Evolutionary conservation across 2,329 filamentous ascomycete genomes (phyloP).

Genomic region (Pyrenochaeta sp.): DNA sequence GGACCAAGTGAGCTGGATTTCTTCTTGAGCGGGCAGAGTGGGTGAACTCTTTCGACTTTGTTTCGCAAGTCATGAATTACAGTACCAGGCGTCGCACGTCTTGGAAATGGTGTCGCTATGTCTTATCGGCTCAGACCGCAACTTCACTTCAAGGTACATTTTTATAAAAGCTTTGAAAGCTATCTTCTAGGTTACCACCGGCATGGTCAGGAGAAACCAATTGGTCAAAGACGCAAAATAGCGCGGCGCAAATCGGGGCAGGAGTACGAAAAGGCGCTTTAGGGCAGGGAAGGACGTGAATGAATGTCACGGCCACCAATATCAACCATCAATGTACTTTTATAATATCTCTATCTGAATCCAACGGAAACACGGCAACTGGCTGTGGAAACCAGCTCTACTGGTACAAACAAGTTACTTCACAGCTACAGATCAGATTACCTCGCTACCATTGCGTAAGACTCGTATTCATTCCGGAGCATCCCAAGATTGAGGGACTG

Average conservation of each 20-base stretch:
- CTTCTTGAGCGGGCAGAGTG: conserved; percentile 63
- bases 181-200: conserved; percentile 10
- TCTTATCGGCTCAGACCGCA: not conserved
- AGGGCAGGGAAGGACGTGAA: conserved; percentile 13
- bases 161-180: conserved; percentile 20
- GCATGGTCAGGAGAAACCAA: conserved; percentile 5
- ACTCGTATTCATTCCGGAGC: not conserved
- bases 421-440: not conserved
- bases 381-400: conserved; percentile 4
- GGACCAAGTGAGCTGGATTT: conserved; percentile 80
- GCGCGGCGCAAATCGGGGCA: conserved; percentile 18
- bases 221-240: conserved; percentile 7
- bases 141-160: conserved; percentile 18
- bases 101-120: not conserved
- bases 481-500: not conserved
- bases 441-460: not conserved
- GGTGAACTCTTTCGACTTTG: conserved; percentile 21
- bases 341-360: conserved; percentile 25
- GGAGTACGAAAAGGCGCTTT: not conserved
- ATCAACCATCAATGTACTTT: conserved; percentile 18
- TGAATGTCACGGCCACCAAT: conserved; percentile 22
- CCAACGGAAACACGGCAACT: conserved; percentile 4
- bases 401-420: not conserved
- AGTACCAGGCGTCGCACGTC: not conserved
- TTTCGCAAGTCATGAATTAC: not conserved